Conservation (phyloP, 768 basidiomycete genomes). For the Leccinellum albellum region DNA sequence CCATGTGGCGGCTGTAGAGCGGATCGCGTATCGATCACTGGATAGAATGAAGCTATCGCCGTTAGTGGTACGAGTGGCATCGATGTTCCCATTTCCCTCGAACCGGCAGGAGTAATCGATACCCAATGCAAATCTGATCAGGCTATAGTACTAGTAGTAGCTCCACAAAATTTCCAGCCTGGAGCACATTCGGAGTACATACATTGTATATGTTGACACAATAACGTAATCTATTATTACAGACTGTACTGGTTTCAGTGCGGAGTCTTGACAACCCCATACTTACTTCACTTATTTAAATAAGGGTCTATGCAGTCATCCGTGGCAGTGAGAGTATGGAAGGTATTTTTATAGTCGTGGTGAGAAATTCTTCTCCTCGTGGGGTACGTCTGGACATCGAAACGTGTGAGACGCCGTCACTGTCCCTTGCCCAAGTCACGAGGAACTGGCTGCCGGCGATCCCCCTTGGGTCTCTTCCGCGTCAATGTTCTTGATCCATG, state of each 20-base stretch:
- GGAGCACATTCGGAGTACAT: background rate
- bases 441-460: slow-evolving; percentile 5
- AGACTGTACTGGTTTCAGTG: slow-evolving; percentile 6
- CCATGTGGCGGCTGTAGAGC: slow-evolving; percentile 14
- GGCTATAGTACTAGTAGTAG: too few relatives aligned
- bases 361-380: slow-evolving; percentile 29
- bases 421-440: slow-evolving; percentile 3
- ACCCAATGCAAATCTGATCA: slow-evolving; percentile 1
- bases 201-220: slow-evolving; percentile 6
- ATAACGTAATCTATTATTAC: slow-evolving; percentile 23
- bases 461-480: slow-evolving; percentile 30
- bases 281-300: slow-evolving; percentile 5
- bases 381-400: slow-evolving; percentile 9
- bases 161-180: background rate
- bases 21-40: background rate
- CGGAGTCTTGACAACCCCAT: slow-evolving; percentile 7
- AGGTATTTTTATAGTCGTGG: slow-evolving; percentile 24
- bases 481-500: slow-evolving; percentile 96
- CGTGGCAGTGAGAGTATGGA: slow-evolving; percentile 20
- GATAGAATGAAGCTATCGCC: background rate
- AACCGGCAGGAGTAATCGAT: background rate
- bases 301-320: slow-evolving; percentile 7
- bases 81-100: background rate
- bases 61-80: background rate
- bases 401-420: slow-evolving; percentile 6